Percentiles rank a stretch among this genome's conserved stretches.
These are phyloP conservation scores for Lentinula detonsa DNA, from an alignment of 768 basidiomycete species.

Conservation along the genomic window DNA sequence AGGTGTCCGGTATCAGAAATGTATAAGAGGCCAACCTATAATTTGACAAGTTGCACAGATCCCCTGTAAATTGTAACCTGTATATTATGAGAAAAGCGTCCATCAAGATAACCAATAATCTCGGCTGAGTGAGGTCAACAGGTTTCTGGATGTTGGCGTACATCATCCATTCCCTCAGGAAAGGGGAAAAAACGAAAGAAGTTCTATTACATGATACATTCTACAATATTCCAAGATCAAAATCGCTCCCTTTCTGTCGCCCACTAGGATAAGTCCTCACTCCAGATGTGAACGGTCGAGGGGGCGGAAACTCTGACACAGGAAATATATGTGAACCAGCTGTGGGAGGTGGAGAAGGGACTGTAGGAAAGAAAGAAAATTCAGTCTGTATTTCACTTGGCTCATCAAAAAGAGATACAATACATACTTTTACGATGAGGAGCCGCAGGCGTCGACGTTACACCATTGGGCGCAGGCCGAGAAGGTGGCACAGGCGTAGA, in stretches of 20 bases:
- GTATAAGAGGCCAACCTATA: no score
- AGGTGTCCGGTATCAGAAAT: no score
- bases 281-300: constrained; percentile 50
- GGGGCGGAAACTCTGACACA: constrained; percentile 72
- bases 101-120: no score
- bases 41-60: no score
- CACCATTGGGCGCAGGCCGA: constrained; percentile 13
- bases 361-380: constrained; percentile 18
- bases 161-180: background rate
- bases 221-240: constrained; percentile 44
- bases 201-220: background rate
- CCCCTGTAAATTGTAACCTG: no score
- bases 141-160: no score
- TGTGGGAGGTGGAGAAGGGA: constrained; percentile 54
- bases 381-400: constrained; percentile 15
- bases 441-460: constrained; percentile 25
- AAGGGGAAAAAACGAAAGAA: no score
- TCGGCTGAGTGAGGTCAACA: no score
- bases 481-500: constrained; percentile 7
- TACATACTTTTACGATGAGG: constrained; percentile 47
- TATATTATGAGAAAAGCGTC: no score
- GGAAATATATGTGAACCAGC: constrained; percentile 71
- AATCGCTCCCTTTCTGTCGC: constrained; percentile 63
- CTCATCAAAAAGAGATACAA: background rate
- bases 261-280: constrained; percentile 60